Evolutionary conservation across 371 early-diverging fungal genomes (phyloP), one percentile per base, ranked within the genome.

Genomic region (Mucor lusitanicus): DNA sequence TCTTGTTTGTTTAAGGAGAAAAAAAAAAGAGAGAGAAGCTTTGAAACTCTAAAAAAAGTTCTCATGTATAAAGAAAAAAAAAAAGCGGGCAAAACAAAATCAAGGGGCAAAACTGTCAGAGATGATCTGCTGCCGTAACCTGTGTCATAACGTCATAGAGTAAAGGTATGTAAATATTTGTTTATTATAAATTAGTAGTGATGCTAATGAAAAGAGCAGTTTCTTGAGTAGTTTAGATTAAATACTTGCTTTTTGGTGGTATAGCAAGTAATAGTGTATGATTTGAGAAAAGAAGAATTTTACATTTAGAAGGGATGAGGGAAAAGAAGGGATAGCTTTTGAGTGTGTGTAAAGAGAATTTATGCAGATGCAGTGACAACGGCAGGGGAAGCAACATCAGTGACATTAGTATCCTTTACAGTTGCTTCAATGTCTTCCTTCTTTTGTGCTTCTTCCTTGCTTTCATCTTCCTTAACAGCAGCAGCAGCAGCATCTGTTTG

Each of bases 361-460:
- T 69, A 69, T 73, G 78, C 68, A 64, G 73, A 48, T 76, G 78
- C 74, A 74, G 71, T 35, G 61, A 79, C 69, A 46, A 53, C 67
- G 56, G 68, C 64, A 61, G 69, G 53, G 19, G 69, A 25, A 44
- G 59, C 35, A 25, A 21, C 60, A 12, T 75, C 64, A 46, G 72
- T 67, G 4, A 69, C 67, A 17, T 63, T 64, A 59, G 71, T 71
- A 13, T 59, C 65, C 15, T 58, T 35, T 17, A 37, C 44, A 50
- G 65, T 54, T 46, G 67, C 59, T 50, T 76, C 76, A n/a, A 35
- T 27, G 3, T 55, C 44, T 60, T 61, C 59, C 19, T 59, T 56
- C 3, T 25, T 56, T 23, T 58, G 46, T 27, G 63, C 40, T 12
- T 68, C 50, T 21, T 60, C 59, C 42, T 40, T n/a, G 21, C 50